Base-by-base conservation (phyloP, 768 basidiomycete genomes). In the Pisolithus albus region DNA sequence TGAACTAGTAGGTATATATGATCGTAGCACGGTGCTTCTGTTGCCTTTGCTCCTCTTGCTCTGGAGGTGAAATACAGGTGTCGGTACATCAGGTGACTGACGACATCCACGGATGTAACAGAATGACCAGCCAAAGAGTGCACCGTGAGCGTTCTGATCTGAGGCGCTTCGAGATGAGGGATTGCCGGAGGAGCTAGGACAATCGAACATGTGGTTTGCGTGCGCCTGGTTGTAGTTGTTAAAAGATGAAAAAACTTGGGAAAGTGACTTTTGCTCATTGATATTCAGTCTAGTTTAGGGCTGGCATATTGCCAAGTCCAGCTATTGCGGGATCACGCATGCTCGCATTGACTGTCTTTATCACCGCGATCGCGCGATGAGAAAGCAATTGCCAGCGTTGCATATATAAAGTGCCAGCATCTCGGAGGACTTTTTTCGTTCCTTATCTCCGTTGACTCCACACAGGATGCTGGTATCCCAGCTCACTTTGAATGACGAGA, bases 41-140 rank as follows among this genome's bases (percentile, higher is more conserved):
- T 34, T 34, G 13, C 34, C 34, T 13, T 4, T 15, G 13, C 34
- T 34, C 34, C 34, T 26, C 7, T 26, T 13, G 11, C 34, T 5
- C 34, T 15, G 13, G 13, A 34, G 5, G 34, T 11, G n/a, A n/a
- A n/a, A n/a, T 28, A 51, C n/a, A 47, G 11, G n/a, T 70, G 72
- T 79, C 53, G 75, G 73, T 75, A 73, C 79, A 77, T 78, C 73
- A 80, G 82, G 82, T 84, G 83, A 83, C 83, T 72, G 74, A 73
- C 53, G 56, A 36, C 73, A 71, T 68, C 78, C 76, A 76, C 59
- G 59, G 57, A 56, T 10, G 26, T 60, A 59, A 59, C 64, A 71
- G 74, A 73, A 76, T 69, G 74, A 60, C 67, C 76, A 68, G 83
- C 82, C 83, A 80, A 83, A 79, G 77, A 56, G 75, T 74, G 76